Evolutionary conservation across 2,329 filamentous ascomycete species (phyloP).

Genomic region (Cadophora luteo-olivacea): DNA sequence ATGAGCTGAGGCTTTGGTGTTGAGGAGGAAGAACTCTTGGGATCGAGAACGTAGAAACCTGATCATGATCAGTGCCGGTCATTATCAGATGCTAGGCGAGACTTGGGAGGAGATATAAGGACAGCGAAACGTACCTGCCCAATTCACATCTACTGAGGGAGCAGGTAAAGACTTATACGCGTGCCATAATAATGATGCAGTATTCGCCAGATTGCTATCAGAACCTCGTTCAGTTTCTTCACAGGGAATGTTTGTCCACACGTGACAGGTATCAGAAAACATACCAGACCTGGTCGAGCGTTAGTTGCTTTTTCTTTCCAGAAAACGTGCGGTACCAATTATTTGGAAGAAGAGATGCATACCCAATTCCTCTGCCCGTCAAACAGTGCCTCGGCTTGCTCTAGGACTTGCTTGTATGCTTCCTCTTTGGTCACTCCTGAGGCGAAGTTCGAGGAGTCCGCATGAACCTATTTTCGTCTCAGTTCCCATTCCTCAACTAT

Average conservation of each 20-base stretch:
- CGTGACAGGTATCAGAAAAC: slow-evolving; percentile 18
- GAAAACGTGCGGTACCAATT: slow-evolving; percentile 11
- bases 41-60: slow-evolving; percentile 78
- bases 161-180: slow-evolving; percentile 74
- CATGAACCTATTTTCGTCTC: slow-evolving; percentile 56
- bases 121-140: slow-evolving; percentile 62
- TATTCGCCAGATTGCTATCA: slow-evolving; percentile 75
- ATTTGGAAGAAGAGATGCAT: slow-evolving; percentile 24
- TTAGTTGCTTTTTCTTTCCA: no score
- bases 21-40: slow-evolving; percentile 33
- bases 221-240: background rate
- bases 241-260: slow-evolving; percentile 8
- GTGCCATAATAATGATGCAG: slow-evolving; percentile 79
- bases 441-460: slow-evolving; percentile 78
- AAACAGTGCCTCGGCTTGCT: slow-evolving; percentile 73
- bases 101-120: background rate
- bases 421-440: slow-evolving; percentile 71
- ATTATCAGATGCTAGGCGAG: slow-evolving; percentile 1
- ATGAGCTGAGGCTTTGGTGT: slow-evolving; percentile 59
- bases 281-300: slow-evolving; percentile 49
- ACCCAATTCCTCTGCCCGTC: slow-evolving; percentile 83
- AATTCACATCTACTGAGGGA: slow-evolving; percentile 74
- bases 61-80: background rate
- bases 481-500: no score
- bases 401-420: slow-evolving; percentile 75